Evolutionary conservation across 2,329 filamentous ascomycete genomes (phyloP).

Genomic region (Colletotrichum somersetense): DNA sequence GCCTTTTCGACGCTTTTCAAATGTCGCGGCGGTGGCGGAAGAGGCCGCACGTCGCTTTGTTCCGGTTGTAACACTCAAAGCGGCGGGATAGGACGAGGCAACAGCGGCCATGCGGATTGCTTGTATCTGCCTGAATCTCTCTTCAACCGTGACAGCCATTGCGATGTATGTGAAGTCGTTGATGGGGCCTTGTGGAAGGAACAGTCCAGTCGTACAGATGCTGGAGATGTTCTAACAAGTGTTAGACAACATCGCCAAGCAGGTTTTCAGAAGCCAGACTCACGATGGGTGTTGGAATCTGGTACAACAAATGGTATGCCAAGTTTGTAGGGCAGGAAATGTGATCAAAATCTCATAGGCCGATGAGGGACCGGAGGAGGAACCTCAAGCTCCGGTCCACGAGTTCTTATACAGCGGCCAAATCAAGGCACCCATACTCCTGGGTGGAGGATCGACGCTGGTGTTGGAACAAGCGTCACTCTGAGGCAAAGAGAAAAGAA

Average conservation of each 20-base stretch:
- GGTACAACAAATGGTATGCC: background rate
- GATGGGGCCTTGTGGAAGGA: background rate
- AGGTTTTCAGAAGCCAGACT: background rate
- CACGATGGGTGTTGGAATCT: background rate
- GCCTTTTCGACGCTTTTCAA: background rate
- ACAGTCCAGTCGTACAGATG: background rate
- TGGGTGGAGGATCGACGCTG: conserved; percentile 2
- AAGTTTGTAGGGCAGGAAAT: background rate
- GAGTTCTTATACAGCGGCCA: conserved; percentile 9
- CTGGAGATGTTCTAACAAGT: background rate
- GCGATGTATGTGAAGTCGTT: background rate
- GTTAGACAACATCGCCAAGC: background rate
- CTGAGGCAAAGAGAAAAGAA: conserved; percentile 22
- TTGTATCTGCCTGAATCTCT: background rate
- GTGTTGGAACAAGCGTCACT: conserved; percentile 2
- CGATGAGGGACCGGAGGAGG: background rate
- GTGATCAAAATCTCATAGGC: background rate
- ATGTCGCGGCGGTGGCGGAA: background rate
- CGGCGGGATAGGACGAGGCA: background rate
- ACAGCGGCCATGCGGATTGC: too few relatives aligned
- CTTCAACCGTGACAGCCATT: conserved; percentile 3
- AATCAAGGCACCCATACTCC: background rate
- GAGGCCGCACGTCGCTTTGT: conserved; percentile 1
- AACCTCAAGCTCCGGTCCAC: background rate
- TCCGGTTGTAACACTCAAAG: background rate